These are phyloP conservation scores for Calophaca sinica DNA, from an alignment of 306 rosid genomes.

Conservation along the genomic window DNA sequence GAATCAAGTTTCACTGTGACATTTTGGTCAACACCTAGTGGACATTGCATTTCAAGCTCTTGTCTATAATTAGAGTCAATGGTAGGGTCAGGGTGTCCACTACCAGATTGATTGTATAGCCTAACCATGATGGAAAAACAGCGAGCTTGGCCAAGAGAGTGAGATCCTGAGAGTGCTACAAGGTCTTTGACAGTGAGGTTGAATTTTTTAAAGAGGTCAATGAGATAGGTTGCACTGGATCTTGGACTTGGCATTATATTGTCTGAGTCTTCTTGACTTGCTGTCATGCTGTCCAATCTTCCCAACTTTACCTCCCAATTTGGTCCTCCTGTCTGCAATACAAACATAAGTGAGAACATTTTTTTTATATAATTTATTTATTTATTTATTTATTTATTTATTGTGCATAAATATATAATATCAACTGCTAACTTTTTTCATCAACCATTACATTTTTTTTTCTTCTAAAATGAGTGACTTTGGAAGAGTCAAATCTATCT, in stretches of 20 bases:
- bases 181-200: constrained; percentile 67
- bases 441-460: too few relatives aligned
- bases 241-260: constrained; percentile 91
- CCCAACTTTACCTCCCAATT: constrained; percentile 83
- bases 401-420: too few relatives aligned
- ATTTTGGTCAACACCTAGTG: constrained; percentile 69
- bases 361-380: too few relatives aligned
- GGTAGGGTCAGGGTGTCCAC: constrained; percentile 75
- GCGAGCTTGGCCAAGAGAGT: constrained; percentile 81
- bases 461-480: too few relatives aligned
- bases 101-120: constrained; percentile 85
- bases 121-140: constrained; percentile 94
- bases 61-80: constrained; percentile 59
- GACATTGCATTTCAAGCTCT: constrained; percentile 67
- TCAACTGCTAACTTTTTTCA: too few relatives aligned
- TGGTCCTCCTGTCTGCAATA: constrained; percentile 84
- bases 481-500: too few relatives aligned
- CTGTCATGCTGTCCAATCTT: constrained; percentile 80
- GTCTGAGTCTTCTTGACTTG: constrained; percentile 71
- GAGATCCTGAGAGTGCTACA: constrained; percentile 90
- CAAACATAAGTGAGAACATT: not conserved
- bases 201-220: constrained; percentile 59
- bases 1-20: constrained; percentile 78
- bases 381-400: too few relatives aligned
- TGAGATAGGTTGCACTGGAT: constrained; percentile 73